Base-by-base conservation (phyloP, 345 rosid genomes). In the Eucalyptus sideroxylon region DNA sequence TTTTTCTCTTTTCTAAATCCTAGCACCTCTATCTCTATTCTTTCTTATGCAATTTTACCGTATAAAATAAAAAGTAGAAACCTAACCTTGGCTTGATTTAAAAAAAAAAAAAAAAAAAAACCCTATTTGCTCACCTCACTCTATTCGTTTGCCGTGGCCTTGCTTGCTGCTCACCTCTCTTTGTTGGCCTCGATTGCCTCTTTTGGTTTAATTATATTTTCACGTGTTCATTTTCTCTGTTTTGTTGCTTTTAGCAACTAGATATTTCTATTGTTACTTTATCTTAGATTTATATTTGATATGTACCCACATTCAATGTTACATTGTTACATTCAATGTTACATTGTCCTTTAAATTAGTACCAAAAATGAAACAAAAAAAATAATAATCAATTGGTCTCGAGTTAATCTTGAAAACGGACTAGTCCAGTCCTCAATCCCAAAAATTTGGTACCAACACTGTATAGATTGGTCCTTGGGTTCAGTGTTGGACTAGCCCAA, bases 381-480 rank as follows among this genome's bases (percentile, higher is more conserved):
- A 23, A 56, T n/a, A 24, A 56, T 0, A 56, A 56, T 56, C 6
- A 0, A 24, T 56, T 56, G 0, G 14, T 56, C 62, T 24, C 0
- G 6, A 56, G 62, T 56, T 56, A 24, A 56, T 23, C 62, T 56
- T 56, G 30, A 1, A 56, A 56, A 5, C 0, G 1, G 27, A 55
- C 60, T 0, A 23, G 3, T 8, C 27, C 6, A 1, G 2, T 56
- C 62, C 30, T 56, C 2, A 4, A 1, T 56, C 30, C 14, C 62
- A 56, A 56, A 24, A 56, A 10, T 4, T 56, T 9, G 30, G 6
- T 1, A 56, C 30, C 30, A 56, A 24, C 3, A 56, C 9, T 56
- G 0, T 56, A 0, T 0, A 1, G 0, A 24, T 56, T 56, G 13
- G 3, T 56, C 14, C 1, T 9, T 56, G 13, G 3, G 21, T 56